Percentiles rank a stretch among this genome's conserved stretches.
Conservation (phyloP, 108 stramenopile species). For the Cyclotella choctawhatcheeana region DNA sequence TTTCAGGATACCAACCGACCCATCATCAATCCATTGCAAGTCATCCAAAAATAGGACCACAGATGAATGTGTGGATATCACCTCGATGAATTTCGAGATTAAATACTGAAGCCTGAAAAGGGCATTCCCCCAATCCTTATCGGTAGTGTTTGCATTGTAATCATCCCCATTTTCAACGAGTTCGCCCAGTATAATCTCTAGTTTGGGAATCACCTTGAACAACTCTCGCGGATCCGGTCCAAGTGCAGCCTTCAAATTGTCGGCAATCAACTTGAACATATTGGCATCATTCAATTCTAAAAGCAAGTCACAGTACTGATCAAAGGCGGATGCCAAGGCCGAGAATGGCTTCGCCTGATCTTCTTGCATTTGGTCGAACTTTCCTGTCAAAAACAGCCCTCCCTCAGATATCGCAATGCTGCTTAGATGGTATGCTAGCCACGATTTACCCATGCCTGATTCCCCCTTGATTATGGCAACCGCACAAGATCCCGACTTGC, state of each 20-base stretch:
- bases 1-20: conserved; percentile 8
- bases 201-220: too few species aligned
- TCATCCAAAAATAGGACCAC: conserved; percentile 16
- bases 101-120: conserved; percentile 22
- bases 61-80: conserved; percentile 5
- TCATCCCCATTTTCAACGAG: too few species aligned
- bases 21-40: conserved; percentile 27
- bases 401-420: not conserved
- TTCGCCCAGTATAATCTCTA: too few species aligned
- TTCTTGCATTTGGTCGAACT: conserved; percentile 29
- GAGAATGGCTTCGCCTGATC: conserved; percentile 24
- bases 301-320: conserved; percentile 13
- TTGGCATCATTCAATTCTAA: not conserved
- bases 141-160: too few species aligned
- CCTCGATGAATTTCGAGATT: conserved; percentile 14
- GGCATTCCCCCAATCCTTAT: conserved; percentile 11
- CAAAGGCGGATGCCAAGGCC: conserved; percentile 19
- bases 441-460: conserved; percentile 13
- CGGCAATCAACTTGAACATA: not conserved
- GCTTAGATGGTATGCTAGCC: not conserved
- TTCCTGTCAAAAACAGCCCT: conserved; percentile 29
- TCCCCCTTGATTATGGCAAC: not conserved
- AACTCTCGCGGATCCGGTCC: conserved; percentile 2
- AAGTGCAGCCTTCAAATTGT: not conserved
- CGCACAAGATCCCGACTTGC: not conserved